phyloP scores from a whole-genome alignment of 768 basidiomycete genomes.

The Boletus vinaceobasis region DNA sequence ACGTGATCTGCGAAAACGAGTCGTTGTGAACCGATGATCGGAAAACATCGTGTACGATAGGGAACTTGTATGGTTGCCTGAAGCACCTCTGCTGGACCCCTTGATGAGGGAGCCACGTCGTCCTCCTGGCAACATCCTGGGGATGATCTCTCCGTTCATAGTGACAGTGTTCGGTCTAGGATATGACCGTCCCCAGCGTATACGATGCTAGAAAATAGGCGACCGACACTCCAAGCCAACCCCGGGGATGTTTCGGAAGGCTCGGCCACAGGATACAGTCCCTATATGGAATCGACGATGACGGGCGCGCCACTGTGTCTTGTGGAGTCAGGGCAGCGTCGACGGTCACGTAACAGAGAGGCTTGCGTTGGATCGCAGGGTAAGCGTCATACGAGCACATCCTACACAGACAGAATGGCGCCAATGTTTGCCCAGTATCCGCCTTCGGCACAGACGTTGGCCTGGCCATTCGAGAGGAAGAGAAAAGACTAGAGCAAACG shows the following conservation, averaged over 20 bases:
- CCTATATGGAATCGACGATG: background rate
- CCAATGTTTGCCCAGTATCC: no score
- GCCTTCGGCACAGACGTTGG: background rate
- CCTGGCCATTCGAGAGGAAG: no score
- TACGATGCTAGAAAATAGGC: background rate
- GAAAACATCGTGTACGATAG: background rate
- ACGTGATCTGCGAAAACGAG: no score
- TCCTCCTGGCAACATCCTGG: no score
- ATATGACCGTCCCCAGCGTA: background rate
- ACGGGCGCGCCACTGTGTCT: background rate
- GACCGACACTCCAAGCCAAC: background rate
- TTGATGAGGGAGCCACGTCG: background rate
- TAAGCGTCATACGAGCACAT: background rate
- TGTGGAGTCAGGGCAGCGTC: background rate
- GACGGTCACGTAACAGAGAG: no score
- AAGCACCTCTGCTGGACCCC: background rate
- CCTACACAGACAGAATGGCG: no score
- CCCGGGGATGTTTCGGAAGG: background rate
- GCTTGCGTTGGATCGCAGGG: background rate
- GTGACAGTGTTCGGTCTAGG: background rate
- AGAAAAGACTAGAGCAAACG: background rate
- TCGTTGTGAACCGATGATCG: no score
- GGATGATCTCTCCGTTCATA: no score
- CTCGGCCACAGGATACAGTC: background rate
- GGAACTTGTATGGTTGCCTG: background rate